Evolutionary conservation across 1,284 basidiomycete species (phyloP), one percentile per base, ranked within the genome.

Genomic region (Ustilago sp.): DNA sequence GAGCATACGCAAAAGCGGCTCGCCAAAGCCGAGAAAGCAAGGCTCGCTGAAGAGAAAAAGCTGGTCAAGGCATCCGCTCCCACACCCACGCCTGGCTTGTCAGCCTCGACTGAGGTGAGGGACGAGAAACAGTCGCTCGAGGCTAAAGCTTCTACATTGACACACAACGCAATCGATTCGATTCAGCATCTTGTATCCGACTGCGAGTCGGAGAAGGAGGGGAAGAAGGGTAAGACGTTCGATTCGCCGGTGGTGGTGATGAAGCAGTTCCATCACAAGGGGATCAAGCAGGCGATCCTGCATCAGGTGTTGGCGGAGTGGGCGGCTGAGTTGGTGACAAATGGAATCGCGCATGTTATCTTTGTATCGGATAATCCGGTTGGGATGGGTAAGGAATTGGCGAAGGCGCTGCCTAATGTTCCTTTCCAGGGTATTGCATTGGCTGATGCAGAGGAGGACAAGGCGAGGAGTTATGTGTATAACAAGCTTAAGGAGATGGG

Each of bases 341-440:
- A 59, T 6, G 69, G 91, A 91, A 88, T 94, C 62, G 96, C 96
- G 0, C 96, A 99, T 86, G 94, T 98, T 47, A 89, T 99, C 54
- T 91, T 98, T 51, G 89, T 95, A 39, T 93, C 93, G 78, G 94
- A 98, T 84, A 95, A 95, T 79, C 90, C 93, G 31, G 94, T 95
- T 76, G 93, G 94, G 60, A 89, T 80, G 77, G 66, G 91, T 1
- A 98, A 95, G 86, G 89, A 90, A 31, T 88, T 98, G 9, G 91
- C 93, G 0, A 92, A 92, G 89, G 95, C 94, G 4, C 88, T 98
- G 7, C 93, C 94, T 0, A 91, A 93, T 9, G 94, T 93, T 83
- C 93, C 96, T 1, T 89, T 98, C 51, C 91, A 92, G 48, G 66
- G 63, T 19, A 74, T 83, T 43, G 68, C 67, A 1, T 63, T 83